Base-by-base conservation (phyloP, 352 stramenopile species). In the Phytophthora tentaculata region DNA sequence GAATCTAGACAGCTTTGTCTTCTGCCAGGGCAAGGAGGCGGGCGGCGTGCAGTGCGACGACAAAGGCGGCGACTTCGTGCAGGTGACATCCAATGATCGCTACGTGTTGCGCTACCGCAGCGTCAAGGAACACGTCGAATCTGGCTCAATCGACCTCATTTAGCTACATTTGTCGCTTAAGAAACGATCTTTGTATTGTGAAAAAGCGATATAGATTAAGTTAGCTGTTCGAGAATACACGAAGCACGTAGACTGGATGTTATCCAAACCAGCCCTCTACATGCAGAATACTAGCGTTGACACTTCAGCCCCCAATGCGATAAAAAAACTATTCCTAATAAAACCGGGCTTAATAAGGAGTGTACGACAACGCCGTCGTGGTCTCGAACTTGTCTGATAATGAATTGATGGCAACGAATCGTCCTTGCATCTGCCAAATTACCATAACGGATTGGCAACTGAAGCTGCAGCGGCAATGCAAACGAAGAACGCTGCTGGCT, bases 1-100 rank as follows among this genome's bases (percentile, higher is more conserved):
- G 2, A 81, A 94, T 66, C 52, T 96, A 23, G 84, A 96, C 55
- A 71, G 67, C 29, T 96, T 96, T 62, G 88, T 96, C 28, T 94
- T 96, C 53, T 94, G 86, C 58, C 78, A 94, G 68, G 90, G 83
- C 61, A 85, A 84, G 44, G 64, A 66, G 14, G 73, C 77, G 14
- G 72, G 79, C 2, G 70, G 85, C 28, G 67, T 96, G 41, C 79
- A 92, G 74, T 82, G 75, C 26, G 88, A 96, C 59, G 86, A 96
- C 58, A 82, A 83, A 17, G 88, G 88, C 23, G 68, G 76, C 23
- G 84, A 91, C 32, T 86, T 81, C 56, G 73, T 94, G 28, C 76
- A 80, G 5, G 78, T 93, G 44, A 84, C 78, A 43, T 63, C 81
- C 13, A 51, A 67, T 12, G 83, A 94, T 74, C 84, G 86, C 26